Conservation (phyloP, 805 yeast species). For the Metschnikowia vanudenii region DNA sequence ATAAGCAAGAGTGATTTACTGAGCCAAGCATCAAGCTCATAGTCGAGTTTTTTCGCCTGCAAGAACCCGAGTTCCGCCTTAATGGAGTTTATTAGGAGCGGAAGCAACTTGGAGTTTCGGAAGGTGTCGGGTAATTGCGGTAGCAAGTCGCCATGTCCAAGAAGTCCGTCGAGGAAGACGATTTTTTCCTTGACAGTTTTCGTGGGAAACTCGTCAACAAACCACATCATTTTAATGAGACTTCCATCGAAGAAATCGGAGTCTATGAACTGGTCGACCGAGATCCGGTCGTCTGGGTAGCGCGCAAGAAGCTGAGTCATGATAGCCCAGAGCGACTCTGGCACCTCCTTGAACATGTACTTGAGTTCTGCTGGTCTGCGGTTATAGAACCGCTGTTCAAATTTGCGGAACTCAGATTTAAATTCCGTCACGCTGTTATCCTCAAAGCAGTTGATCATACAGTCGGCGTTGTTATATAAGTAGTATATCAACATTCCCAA, state of each 20-base stretch:
- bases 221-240: conserved; percentile 73
- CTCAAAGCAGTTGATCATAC: conserved; percentile 41
- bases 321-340: conserved; percentile 49
- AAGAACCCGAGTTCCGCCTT: conserved; percentile 35
- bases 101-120: conserved; percentile 70
- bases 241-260: conserved; percentile 81
- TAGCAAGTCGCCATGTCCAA: conserved; percentile 28
- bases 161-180: conserved; percentile 65
- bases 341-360: conserved; percentile 55
- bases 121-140: conserved; percentile 40
- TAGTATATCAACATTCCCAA: conserved; percentile 74
- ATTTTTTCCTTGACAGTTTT: conserved; percentile 65
- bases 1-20: conserved; percentile 53
- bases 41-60: conserved; percentile 18
- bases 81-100: conserved; percentile 57
- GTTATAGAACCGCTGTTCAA: conserved; percentile 45
- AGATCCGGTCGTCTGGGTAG: conserved; percentile 54
- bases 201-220: conserved; percentile 80
- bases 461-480: conserved; percentile 57
- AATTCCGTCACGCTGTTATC: conserved; percentile 58
- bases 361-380: conserved; percentile 34
- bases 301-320: conserved; percentile 55
- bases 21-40: conserved; percentile 40
- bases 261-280: conserved; percentile 66
- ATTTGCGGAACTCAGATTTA: conserved; percentile 51